These are phyloP conservation scores for Madurella mycetomatis DNA, from an alignment of 2,329 filamentous ascomycete genomes.

Conservation along the genomic window DNA sequence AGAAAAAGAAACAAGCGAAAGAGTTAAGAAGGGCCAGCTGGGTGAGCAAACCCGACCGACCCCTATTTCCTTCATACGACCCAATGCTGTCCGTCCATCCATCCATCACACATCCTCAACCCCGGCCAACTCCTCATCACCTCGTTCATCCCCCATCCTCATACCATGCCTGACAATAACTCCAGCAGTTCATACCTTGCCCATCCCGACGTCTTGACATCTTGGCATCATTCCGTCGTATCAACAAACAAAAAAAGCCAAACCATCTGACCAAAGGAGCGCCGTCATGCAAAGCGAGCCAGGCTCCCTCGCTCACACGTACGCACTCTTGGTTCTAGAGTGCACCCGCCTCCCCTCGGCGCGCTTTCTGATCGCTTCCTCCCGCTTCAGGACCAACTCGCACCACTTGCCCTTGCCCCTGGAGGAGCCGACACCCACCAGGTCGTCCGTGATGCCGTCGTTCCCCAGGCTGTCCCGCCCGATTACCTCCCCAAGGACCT, in stretches of 20 bases:
- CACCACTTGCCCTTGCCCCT: constrained; percentile 59
- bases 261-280: not conserved
- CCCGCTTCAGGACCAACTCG: constrained; percentile 60
- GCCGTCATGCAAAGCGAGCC: not conserved
- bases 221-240: constrained; percentile 5
- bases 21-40: not conserved
- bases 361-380: constrained; percentile 54
- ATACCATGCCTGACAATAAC: not conserved
- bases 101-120: not conserved
- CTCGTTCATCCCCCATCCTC: not conserved
- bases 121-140: constrained; percentile 2
- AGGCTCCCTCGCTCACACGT: constrained; percentile 36
- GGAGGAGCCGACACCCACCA: constrained; percentile 30
- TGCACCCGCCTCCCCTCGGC: constrained; percentile 50
- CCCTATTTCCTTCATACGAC: not conserved
- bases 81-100: constrained; percentile 1
- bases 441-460: constrained; percentile 40
- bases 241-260: not conserved
- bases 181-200: not conserved
- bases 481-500: constrained; percentile 69
- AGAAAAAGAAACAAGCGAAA: constrained; percentile 16
- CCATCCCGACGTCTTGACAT: not conserved
- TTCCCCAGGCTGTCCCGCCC: constrained; percentile 49
- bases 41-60: not conserved
- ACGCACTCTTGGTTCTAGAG: constrained; percentile 56